Base-by-base conservation (phyloP, 225 moss, liverwort and hornwort genomes). In the Asterella californica region DNA sequence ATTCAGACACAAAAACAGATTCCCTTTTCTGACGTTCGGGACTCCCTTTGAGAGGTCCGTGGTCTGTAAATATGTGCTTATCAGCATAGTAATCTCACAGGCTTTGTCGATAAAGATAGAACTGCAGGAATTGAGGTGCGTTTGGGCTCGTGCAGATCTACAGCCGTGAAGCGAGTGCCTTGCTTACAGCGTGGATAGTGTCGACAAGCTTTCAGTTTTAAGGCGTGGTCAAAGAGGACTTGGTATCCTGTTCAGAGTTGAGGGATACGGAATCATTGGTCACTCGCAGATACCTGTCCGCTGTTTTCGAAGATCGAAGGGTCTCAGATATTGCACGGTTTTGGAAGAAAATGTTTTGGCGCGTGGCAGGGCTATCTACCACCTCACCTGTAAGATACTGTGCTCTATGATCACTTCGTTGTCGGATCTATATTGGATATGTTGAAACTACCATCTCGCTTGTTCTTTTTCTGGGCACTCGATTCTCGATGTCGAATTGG, bases 321-420 rank as follows among this genome's bases (percentile, higher is more conserved):
- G 70, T 91, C 85, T 90, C 77, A 91, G 90, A 91, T 75, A 85
- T 83, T 83, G 70, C 83, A 75, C 83, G 57, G 46, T 83, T 83
- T 81, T 87, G 82, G 87, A 85, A 90, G 81, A 99, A 99, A 92
- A 99, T 99, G 99, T 95, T 92, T 89, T 99, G 93, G 99, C 91
- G 92, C 88, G 99, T 95, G 85, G 90, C 99, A 87, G 95, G 99
- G 83, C 83, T 99, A 85, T 92, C 95, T 84, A 89, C 99, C 83
- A 89, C 95, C 80, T 99, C 95, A 81, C 99, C 95, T 88, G 99
- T 99, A 88, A 92, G 99, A 89, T 47, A 29, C 47, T 42, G 69
- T 71, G 22, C 32, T 49, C 57, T 75, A 29, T 76, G 48, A 25
- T 63, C 47, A 25, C 73, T 70, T 30, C 37, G 61, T 5, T 75